Evolutionary conservation across 768 basidiomycete species (phyloP).

Genomic region (Lactifluus hygrophoroides): DNA sequence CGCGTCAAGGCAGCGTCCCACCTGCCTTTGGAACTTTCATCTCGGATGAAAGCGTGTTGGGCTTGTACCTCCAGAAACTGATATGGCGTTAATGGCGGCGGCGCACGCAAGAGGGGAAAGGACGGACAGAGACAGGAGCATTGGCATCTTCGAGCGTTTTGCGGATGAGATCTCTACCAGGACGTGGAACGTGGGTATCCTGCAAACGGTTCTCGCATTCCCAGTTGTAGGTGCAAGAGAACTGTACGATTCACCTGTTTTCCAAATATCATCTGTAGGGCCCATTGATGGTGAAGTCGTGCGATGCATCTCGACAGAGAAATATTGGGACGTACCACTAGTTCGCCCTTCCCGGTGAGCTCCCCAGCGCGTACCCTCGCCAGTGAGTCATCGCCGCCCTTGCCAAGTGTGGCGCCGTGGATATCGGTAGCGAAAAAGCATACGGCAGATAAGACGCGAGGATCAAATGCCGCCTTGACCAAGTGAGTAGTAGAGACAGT

Average conservation of each 20-base stretch:
- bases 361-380: constrained; percentile 65
- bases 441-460: constrained; percentile 71
- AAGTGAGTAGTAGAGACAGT: not conserved
- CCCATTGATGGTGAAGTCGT: not conserved
- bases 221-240: not conserved
- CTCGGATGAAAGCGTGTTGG: constrained; percentile 93
- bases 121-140: constrained; percentile 57
- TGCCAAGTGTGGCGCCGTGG: constrained; percentile 79
- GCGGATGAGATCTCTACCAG: constrained; percentile 79
- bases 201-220: constrained; percentile 22
- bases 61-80: constrained; percentile 95
- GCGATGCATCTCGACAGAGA: not conserved
- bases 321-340: constrained; percentile 49
- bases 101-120: not conserved
- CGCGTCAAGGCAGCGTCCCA: constrained; percentile 92
- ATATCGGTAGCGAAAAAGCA: constrained; percentile 97
- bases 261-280: constrained; percentile 81
- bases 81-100: not conserved
- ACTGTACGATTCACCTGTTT: constrained; percentile 56
- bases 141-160: constrained; percentile 74
- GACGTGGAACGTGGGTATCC: constrained; percentile 91
- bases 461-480: constrained; percentile 76
- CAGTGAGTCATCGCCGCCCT: constrained; percentile 70
- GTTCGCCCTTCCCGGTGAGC: constrained; percentile 68
- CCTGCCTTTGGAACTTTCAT: constrained; percentile 84